Base-by-base conservation (phyloP, 306 rosid species). In the Canavalia gladiata region DNA sequence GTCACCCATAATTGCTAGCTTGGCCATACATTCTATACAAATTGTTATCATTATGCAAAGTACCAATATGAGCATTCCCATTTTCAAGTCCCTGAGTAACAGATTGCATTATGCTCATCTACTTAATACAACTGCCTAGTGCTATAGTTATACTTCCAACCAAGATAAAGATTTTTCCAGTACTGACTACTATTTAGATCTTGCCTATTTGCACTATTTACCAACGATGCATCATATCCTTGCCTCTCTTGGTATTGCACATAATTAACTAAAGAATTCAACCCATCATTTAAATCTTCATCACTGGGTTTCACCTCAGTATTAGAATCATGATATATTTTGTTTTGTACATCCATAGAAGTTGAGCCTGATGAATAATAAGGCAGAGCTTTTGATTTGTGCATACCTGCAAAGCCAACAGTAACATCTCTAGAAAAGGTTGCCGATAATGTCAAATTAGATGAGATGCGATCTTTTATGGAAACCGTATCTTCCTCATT, bases 121-220 rank as follows among this genome's bases (percentile, higher is more conserved):
- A 91, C 87, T 84, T 86, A 92, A 84, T 91, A 91, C 96, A 97
- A 94, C 59, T 94, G 92, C 82, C 90, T 92, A 1, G 88, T 84
- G 82, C 59, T 82, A n/a, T 80, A 3, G 68, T 94, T 96, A 60
- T 75, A 90, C 84, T 84, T 94, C 97, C 97, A 94, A 28, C 97
- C 98, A n/a, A 96, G 98, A 89, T 92, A 94, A 43, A 88, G 89
- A 85, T 82, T 83, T 81, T 94, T 96, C 98, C 97, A 94, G 62
- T 86, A 70, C 78, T 91, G 87, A 50, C 80, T 80, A 68, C 85
- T 84, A 77, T 46, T 87, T 33, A 67, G 65, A 79, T 92, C 97
- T 74, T 87, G 87, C 79, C 33, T 90, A 76, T 71, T 84, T 30
- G 84, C 58, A 52, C 45, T 70, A 8, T 87, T 82, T 73, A 56